Evolutionary conservation across 2,329 filamentous ascomycete genomes (phyloP).

Genomic region (Huntiella bhutanensis): DNA sequence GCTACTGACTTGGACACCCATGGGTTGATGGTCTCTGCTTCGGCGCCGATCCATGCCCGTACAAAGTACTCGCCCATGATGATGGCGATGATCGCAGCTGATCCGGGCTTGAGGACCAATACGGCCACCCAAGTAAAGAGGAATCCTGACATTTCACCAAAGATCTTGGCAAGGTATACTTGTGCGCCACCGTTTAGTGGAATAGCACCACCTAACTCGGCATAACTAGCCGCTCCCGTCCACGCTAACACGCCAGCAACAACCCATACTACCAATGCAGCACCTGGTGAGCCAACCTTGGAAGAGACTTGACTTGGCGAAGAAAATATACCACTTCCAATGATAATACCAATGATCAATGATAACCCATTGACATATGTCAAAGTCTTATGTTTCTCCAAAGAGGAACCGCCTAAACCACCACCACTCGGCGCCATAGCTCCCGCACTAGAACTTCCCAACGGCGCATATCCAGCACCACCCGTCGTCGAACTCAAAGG

Average conservation of each 20-base stretch:
- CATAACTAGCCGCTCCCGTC: slow-evolving; percentile 90
- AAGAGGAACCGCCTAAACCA: slow-evolving; percentile 50
- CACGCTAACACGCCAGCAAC: slow-evolving; percentile 85
- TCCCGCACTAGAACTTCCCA: slow-evolving; percentile 52
- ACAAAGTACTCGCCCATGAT: slow-evolving; percentile 98
- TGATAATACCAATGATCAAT: slow-evolving; percentile 79
- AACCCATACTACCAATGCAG: slow-evolving; percentile 76
- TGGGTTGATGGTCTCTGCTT: slow-evolving; percentile 57
- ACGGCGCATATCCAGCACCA: slow-evolving; percentile 57
- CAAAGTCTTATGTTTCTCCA: slow-evolving; percentile 90
- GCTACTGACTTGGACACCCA: slow-evolving; percentile 89
- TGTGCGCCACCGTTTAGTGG: slow-evolving; percentile 88
- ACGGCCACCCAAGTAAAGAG: slow-evolving; percentile 94
- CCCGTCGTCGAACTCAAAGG: slow-evolving; percentile 68
- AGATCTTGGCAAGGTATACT: slow-evolving; percentile 88
- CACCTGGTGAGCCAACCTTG: slow-evolving; percentile 80
- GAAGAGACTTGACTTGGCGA: slow-evolving; percentile 83
- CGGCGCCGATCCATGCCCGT: slow-evolving; percentile 67
- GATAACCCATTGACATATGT: slow-evolving; percentile 89
- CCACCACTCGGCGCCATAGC: slow-evolving; percentile 19
- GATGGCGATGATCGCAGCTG: slow-evolving; percentile 84
- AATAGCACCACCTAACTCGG: slow-evolving; percentile 87
- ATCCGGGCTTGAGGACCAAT: slow-evolving; percentile 81
- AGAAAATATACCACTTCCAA: slow-evolving; percentile 91
- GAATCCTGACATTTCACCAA: slow-evolving; percentile 82